phyloP scores from a whole-genome alignment of 106 monocot species.

The Gastrodia elata region DNA sequence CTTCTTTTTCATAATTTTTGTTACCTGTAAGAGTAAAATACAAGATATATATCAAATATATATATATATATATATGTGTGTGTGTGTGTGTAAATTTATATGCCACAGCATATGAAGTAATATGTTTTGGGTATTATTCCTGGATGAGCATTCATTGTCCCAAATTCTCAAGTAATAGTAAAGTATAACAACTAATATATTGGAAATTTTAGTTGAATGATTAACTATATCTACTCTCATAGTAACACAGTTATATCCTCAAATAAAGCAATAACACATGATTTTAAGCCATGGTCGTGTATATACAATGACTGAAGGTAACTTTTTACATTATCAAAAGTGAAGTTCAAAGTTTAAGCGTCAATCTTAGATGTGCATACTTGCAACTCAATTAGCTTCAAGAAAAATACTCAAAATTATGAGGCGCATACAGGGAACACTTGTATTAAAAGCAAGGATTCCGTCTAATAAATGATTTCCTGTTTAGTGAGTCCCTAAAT shows the following conservation, averaged over 20 bases:
- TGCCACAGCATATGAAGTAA: neutral
- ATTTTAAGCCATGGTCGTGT: too few relatives aligned
- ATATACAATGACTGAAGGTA: too few relatives aligned
- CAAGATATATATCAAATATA: neutral
- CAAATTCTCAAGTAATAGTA: neutral
- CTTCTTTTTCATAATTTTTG: slow-evolving; percentile 97
- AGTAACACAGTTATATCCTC: neutral
- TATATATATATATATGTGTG: too few relatives aligned
- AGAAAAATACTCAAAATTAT: neutral
- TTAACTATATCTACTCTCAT: neutral
- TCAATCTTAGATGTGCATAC: neutral
- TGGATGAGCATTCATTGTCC: neutral
- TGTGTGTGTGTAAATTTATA: slow-evolving; percentile 1
- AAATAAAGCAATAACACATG: too few relatives aligned
- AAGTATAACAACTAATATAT: neutral
- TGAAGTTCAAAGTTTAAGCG: neutral
- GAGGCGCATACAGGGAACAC: neutral
- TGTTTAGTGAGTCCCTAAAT: neutral
- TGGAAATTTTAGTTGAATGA: neutral
- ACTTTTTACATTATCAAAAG: neutral
- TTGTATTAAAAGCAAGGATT: neutral
- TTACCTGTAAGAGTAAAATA: slow-evolving; percentile 26
- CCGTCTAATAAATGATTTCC: neutral
- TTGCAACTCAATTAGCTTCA: neutral
- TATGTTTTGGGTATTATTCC: neutral